Conservation (phyloP, 306 rosid genomes). For the Rosa chinensis region DNA sequence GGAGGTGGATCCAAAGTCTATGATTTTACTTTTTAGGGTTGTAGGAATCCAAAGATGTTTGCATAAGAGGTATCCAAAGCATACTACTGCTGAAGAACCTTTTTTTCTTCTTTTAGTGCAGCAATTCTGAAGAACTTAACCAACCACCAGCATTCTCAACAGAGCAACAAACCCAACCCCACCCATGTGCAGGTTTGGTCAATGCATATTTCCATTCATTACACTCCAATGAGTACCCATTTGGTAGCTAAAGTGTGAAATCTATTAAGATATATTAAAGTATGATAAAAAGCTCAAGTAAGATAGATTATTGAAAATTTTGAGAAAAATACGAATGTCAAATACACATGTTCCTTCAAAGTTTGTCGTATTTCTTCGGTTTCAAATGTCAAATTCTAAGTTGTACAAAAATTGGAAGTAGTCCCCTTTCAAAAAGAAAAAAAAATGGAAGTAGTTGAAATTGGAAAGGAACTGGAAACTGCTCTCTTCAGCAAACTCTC, state of each 20-base stretch:
- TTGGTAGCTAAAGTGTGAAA: not conserved
- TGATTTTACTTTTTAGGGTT: not conserved
- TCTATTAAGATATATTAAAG: not conserved
- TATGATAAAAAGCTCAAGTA: not conserved
- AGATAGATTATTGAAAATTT: no score
- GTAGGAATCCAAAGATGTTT: conserved; percentile 46
- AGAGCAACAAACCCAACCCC: conserved; percentile 35
- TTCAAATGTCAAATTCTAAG: no score
- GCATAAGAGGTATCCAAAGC: conserved; percentile 9
- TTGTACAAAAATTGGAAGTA: no score
- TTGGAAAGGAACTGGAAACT: not conserved
- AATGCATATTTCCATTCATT: conserved; percentile 35
- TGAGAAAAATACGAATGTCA: no score
- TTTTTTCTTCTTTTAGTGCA: not conserved
- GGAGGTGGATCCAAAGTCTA: conserved; percentile 18
- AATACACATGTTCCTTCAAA: no score
- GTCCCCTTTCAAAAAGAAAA: no score
- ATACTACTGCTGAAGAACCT: not conserved
- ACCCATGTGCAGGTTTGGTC: conserved; percentile 49
- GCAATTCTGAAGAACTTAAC: not conserved
- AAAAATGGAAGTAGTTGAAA: not conserved
- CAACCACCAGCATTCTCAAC: conserved; percentile 9
- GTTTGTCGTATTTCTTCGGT: no score
- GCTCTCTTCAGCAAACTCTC: not conserved
- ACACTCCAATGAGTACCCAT: conserved; percentile 16